Conservation (phyloP, 345 rosid species). For the Odontarrhena argentea region DNA sequence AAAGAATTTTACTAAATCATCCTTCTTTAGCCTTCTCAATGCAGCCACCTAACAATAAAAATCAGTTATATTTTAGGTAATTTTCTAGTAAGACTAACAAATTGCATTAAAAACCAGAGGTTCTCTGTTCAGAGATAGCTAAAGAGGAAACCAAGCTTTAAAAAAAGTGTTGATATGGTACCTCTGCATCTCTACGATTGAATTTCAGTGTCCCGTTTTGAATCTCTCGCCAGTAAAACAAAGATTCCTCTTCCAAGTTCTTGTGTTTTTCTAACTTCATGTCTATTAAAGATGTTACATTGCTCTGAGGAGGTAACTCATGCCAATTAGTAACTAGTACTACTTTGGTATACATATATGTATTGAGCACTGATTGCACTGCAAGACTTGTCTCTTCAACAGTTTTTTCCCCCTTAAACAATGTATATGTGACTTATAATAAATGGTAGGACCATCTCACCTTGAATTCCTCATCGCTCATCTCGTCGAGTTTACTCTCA, state of each 20-base stretch:
- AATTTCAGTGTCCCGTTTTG: conserved; percentile 66
- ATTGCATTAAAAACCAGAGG: not conserved
- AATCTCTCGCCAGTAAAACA: conserved; percentile 74
- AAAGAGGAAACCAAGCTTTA: not conserved
- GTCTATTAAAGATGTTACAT: conserved; percentile 75
- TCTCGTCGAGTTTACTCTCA: conserved; percentile 63
- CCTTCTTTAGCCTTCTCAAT: conserved; percentile 56
- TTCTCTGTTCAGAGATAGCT: not conserved
- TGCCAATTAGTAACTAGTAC: conserved; percentile 1
- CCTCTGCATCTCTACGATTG: conserved; percentile 77
- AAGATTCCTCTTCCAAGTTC: conserved; percentile 79
- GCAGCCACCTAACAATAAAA: conserved; percentile 62
- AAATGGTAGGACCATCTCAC: conserved; percentile 41
- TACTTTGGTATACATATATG: no score
- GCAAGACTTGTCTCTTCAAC: no score
- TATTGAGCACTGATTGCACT: not conserved
- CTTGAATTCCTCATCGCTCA: conserved; percentile 80
- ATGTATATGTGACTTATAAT: not conserved
- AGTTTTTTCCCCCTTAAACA: not conserved
- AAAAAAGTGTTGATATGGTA: conserved; percentile 22
- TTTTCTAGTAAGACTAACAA: not conserved
- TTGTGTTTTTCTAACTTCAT: conserved; percentile 92
- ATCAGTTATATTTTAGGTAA: no score
- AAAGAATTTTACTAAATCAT: conserved; percentile 70
- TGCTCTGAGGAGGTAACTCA: conserved; percentile 53